phyloP scores from a whole-genome alignment of 1,284 basidiomycete genomes.

The Trichosporon ovoides region DNA sequence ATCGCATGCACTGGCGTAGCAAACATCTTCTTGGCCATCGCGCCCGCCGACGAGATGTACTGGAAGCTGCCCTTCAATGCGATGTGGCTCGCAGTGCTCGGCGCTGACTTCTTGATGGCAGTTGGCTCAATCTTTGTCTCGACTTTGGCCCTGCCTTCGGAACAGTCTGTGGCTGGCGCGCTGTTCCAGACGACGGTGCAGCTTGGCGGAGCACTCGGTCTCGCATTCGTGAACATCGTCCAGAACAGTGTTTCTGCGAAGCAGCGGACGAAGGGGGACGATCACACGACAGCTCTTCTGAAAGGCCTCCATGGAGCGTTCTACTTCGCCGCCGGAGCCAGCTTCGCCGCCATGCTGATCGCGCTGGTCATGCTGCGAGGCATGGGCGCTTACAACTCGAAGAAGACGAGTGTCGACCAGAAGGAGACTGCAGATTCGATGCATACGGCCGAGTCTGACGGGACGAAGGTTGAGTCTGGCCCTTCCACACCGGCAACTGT shows the following conservation, averaged over 20 bases:
- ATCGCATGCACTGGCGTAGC: constrained; percentile 57
- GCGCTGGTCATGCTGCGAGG: constrained; percentile 33
- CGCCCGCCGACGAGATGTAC: constrained; percentile 59
- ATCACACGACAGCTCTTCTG: constrained; percentile 19
- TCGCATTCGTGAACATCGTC: constrained; percentile 69
- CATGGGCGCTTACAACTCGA: constrained; percentile 25
- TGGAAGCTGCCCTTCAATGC: constrained; percentile 79
- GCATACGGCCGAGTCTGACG: background rate
- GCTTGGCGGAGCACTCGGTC: constrained; percentile 68
- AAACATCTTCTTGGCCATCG: constrained; percentile 66
- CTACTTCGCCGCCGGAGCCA: constrained; percentile 40
- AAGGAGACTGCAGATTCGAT: background rate
- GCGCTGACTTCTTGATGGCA: constrained; percentile 73
- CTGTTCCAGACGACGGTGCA: constrained; percentile 50
- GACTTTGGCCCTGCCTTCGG: constrained; percentile 62
- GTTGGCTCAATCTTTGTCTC: constrained; percentile 70
- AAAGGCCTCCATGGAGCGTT: constrained; percentile 39
- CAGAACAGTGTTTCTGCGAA: constrained; percentile 45
- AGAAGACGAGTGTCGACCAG: background rate
- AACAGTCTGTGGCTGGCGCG: constrained; percentile 72
- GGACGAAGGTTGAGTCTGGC: no score
- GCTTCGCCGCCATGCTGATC: constrained; percentile 32
- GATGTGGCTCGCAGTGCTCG: constrained; percentile 64
- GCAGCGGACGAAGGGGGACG: constrained; percentile 17
- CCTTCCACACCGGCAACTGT: background rate